Conservation (phyloP, 1,139 yeast genomes). For the Maudiozyma humilis region DNA sequence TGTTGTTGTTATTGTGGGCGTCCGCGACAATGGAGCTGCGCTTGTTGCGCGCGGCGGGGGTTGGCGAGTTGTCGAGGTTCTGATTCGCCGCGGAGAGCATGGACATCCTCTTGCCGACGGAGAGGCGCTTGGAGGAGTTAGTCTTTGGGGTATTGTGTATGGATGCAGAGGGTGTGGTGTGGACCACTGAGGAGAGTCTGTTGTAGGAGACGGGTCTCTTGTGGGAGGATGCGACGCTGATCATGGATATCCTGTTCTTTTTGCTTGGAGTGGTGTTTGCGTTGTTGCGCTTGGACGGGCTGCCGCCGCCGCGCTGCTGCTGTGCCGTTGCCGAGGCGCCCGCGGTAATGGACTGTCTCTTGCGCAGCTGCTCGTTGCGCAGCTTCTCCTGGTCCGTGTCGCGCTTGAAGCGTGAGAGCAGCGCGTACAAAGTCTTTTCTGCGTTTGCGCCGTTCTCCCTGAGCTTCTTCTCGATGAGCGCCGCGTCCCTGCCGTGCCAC, state of each 20-base stretch:
- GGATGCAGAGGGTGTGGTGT: constrained; percentile 12
- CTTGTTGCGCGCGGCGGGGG: constrained; percentile 25
- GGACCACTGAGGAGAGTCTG: constrained; percentile 20
- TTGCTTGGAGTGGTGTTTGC: constrained; percentile 35
- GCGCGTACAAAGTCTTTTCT: constrained; percentile 68
- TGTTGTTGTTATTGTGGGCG: constrained; percentile 4
- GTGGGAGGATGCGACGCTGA: constrained; percentile 48
- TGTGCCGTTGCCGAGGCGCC: not conserved
- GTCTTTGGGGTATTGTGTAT: constrained; percentile 18
- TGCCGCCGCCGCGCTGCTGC: not conserved
- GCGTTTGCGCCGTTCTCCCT: constrained; percentile 53
- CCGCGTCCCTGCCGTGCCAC: constrained; percentile 63
- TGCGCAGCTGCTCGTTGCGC: constrained; percentile 22
- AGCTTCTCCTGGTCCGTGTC: constrained; percentile 30
- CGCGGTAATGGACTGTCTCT: constrained; percentile 19
- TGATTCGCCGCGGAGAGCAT: constrained; percentile 19
- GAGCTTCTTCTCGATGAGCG: constrained; percentile 48
- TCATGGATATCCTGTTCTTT: constrained; percentile 42
- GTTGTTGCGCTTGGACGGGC: not conserved
- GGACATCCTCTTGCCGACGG: constrained; percentile 18
- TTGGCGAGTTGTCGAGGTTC: constrained; percentile 24
- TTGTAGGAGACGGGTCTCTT: constrained; percentile 53
- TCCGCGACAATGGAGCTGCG: constrained; percentile 19
- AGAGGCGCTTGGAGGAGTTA: constrained; percentile 12
- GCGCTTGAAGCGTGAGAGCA: constrained; percentile 39